Evolutionary conservation across 108 stramenopile species (phyloP), one percentile per base, ranked within the genome.

Genomic region (Skeletonema menzelii): DNA sequence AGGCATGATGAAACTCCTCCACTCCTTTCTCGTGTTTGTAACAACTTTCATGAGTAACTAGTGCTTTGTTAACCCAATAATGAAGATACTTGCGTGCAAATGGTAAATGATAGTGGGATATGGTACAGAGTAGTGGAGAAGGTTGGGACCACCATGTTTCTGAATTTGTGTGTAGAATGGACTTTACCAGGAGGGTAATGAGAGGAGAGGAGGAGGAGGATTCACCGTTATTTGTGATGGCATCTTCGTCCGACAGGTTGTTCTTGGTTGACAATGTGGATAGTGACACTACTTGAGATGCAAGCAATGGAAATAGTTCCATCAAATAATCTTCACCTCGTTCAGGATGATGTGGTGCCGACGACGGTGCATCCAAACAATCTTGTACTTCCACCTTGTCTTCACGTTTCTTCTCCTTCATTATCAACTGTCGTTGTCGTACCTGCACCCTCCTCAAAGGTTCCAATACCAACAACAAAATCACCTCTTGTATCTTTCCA

Each of bases 101-200:
- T 42, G 70, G 65, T 26, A 71, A 70, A 55, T 71, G 55, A 14
- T 37, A 15, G 56, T 77, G 77, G 7, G 69, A 70, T 63, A 55
- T 35, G 15, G 59, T 22, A 49, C 77, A 77, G 19, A 77, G 34
- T 28, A 77, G 65, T 14, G 64, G 77, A 24, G 77, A 77, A n/a
- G 77, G 77, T 22, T 66, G 65, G 17, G 12, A 53, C 69, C 70
- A 77, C 77, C 77, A 77, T 59, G 64, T 44, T 7, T 53, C 49
- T 7, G 10, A 22, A 10, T 53, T 53, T 8, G 49, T 53, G 1
- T 22, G 20, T 53, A 53, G 8, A 53, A 53, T 53, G 0, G 49
- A 53, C 8, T 60, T 38, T 15, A 70, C 57, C 11, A 77, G 46
- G 8, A 53, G 8, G 24, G 15, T 28, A 15, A 20, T 60, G 53